These are phyloP conservation scores for Olyra latifolia DNA, from an alignment of 176 grass and related monocot genomes.

Conservation along the genomic window DNA sequence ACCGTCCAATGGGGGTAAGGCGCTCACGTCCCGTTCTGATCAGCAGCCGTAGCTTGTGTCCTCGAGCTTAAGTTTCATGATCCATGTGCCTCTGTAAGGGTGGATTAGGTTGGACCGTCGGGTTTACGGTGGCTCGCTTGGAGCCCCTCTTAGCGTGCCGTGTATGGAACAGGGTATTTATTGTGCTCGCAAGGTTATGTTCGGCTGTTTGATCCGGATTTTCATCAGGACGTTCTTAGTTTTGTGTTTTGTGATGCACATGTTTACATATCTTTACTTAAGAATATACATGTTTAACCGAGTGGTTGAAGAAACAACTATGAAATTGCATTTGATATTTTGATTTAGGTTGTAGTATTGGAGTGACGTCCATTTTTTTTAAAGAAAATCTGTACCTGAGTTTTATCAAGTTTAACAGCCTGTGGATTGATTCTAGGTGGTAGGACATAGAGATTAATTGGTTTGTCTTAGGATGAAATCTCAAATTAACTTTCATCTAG, in stretches of 20 bases:
- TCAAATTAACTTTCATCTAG: neutral
- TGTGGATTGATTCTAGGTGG: neutral
- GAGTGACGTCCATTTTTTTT: neutral
- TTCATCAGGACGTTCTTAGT: neutral
- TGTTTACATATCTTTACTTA: neutral
- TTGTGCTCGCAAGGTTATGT: neutral
- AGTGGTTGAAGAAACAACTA: neutral
- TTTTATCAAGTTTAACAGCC: neutral
- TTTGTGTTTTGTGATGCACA: neutral
- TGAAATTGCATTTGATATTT: neutral
- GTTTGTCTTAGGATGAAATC: conserved; percentile 2
- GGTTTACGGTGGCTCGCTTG: neutral
- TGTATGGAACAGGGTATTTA: neutral
- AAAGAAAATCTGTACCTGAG: neutral
- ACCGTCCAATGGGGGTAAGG: conserved; percentile 80
- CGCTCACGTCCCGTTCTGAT: neutral
- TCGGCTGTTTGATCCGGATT: neutral
- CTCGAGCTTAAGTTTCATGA: neutral
- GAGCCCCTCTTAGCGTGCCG: neutral
- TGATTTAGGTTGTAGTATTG: neutral
- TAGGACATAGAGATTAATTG: neutral
- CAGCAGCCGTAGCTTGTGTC: neutral
- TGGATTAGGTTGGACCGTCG: neutral
- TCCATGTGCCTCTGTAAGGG: neutral
- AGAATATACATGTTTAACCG: neutral